Evolutionary conservation across 768 basidiomycete species (phyloP).

Genomic region (Mrakia blollopis): DNA sequence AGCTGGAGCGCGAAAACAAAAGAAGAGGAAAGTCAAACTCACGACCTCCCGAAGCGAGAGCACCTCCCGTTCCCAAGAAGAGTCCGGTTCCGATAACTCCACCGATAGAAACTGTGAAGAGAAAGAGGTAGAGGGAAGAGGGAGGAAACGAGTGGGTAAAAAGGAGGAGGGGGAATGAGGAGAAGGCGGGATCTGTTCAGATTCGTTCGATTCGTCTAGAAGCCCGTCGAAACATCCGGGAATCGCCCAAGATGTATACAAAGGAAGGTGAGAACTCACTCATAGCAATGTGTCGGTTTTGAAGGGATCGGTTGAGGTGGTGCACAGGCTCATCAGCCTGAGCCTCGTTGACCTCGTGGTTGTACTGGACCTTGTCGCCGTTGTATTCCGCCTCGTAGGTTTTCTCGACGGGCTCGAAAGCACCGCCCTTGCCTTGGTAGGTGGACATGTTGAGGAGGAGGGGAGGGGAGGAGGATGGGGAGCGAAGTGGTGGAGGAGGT

Average conservation of each 20-base stretch:
- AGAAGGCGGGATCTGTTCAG: not conserved
- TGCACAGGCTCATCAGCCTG: not conserved
- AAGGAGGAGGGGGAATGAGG: not conserved
- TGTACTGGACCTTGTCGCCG: conserved; percentile 14
- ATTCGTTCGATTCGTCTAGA: not conserved
- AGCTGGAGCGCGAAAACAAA: too few relatives aligned
- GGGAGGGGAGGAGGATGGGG: not conserved
- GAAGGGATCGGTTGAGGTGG: conserved; percentile 12
- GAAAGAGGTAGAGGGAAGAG: not conserved
- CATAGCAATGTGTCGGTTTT: conserved; percentile 31
- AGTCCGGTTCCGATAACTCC: conserved; percentile 36
- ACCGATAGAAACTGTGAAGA: conserved; percentile 17
- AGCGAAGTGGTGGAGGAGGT: too few relatives aligned
- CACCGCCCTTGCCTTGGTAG: not conserved
- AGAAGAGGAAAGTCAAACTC: too few relatives aligned
- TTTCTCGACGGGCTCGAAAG: conserved; percentile 4
- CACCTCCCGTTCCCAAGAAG: conserved; percentile 39
- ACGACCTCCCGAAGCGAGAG: conserved; percentile 36
- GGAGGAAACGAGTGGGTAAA: conserved; percentile 13
- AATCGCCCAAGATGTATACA: not conserved
- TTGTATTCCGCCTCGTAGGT: conserved; percentile 13
- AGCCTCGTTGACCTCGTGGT: not conserved
- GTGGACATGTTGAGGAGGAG: not conserved
- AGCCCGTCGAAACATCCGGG: not conserved
- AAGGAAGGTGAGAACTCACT: not conserved